A percentile compares a stretch with the other conserved stretches of the same genome.
These are phyloP conservation scores for Domatiomyces globalis DNA, from an alignment of 2,329 filamentous ascomycete genomes.

Conservation along the genomic window DNA sequence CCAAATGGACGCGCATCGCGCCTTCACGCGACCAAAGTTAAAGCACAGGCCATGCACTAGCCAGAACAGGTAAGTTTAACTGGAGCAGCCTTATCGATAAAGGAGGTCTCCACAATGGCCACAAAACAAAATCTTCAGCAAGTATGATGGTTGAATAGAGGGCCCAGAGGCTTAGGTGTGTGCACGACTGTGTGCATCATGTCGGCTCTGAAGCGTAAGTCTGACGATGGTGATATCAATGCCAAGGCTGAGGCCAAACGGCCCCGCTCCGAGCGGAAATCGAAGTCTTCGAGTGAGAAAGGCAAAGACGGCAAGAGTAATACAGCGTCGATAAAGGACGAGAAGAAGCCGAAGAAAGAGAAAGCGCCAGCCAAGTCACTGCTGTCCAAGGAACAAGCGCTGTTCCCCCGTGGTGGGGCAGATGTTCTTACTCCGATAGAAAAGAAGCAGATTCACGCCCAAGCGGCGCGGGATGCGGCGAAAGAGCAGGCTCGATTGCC, in stretches of 20 bases:
- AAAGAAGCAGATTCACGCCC: slow-evolving; percentile 88
- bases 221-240: slow-evolving; percentile 2
- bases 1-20: background rate
- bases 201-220: slow-evolving; percentile 14
- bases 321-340: background rate
- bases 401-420: slow-evolving; percentile 85
- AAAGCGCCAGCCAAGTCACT: slow-evolving; percentile 6
- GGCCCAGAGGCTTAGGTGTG: too few species aligned
- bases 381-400: slow-evolving; percentile 55
- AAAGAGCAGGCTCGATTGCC: slow-evolving; percentile 55
- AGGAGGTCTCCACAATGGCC: background rate
- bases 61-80: background rate
- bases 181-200: slow-evolving; percentile 2
- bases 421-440: slow-evolving; percentile 85
- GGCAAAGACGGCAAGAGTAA: background rate
- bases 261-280: background rate
- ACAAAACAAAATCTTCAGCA: background rate
- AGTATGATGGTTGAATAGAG: background rate
- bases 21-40: background rate
- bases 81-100: slow-evolving; percentile 1
- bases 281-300: background rate
- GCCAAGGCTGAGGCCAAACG: background rate
- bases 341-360: slow-evolving; percentile 5
- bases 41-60: background rate
- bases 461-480: slow-evolving; percentile 81